Base-by-base conservation (phyloP, 805 yeast species). In the Clavispora vitiphila region DNA sequence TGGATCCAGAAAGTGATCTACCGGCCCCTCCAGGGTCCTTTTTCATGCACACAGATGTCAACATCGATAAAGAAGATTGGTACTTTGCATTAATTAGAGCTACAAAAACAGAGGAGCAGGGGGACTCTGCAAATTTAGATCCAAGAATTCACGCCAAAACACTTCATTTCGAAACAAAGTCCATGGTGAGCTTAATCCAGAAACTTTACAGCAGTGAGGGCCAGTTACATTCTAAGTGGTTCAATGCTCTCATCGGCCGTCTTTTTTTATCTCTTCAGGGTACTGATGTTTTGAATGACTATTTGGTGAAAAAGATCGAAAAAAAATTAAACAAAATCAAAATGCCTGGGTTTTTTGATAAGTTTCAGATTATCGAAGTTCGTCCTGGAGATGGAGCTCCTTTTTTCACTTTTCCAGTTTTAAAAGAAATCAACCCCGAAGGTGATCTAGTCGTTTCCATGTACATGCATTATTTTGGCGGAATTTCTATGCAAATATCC, bases 61-160 rank as follows among this genome's bases (percentile, higher is more conserved):
- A 89, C 50, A 74, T 74, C 42, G 89, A 83, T 36, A 91, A 91
- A 55, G 99, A 93, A 61, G 96, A 91, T 58, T 82, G 96, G 85
- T 93, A 91, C 58, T 89, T 88, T 61, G 81, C 86, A 1, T 67
- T 93, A 41, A 71, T 91, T n/a, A 71, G 82, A 42, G 95, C 95
- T 1, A 77, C 91, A 0, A 84, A 83, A 45, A 62, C 64, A 5
- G 64, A 62, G 40, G 34, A 42, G 55, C 22, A 50, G 46, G 37
- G 40, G 8, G 20, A 19, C 2, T 22, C 18, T 18, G 18, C 19
- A 10, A 46, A 34, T 5, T 46, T 65, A 15, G 57, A 61, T 42
- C 88, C 97, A 1, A 55, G 71, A 1, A 43, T 77, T 0, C 72
- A 77, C 60, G 97, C 98, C 0, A 74, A 76, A 46, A 78, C 96